Evolutionary conservation across 2,329 filamentous ascomycete genomes (phyloP), one percentile per base, ranked within the genome.

Genomic region (Diaporthe sp.): DNA sequence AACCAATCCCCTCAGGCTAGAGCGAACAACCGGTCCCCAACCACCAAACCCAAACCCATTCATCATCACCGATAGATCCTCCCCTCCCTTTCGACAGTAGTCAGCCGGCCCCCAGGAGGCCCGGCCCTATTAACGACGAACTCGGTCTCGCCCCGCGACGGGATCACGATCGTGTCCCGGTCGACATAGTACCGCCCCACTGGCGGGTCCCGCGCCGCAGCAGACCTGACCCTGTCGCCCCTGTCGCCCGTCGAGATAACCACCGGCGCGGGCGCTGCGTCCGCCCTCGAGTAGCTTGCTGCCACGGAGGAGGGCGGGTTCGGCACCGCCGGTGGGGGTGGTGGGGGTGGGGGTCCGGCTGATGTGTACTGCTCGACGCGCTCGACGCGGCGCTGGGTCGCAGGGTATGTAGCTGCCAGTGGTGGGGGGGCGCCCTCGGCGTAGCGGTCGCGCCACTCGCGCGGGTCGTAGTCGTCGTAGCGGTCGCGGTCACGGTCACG

Each of bases 141-240:
- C 37, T 65, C 39, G 2, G 51, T 71, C 22, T 75, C 74, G 1
- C 66, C 59, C 4, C 66, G 39, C 32, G 68, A 72, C 12, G 74
- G 74, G n/a, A 75, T 70, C 19, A 75, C 55, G 8, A 75, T 61
- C 32, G 56, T 72, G 30, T 70, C 56, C 4, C 72, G 53, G 19
- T 75, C 74, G 19, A 72, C 69, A 51, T 74, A 74, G 55, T 75
- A 74, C 55, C 74, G 39, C 2, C 47, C 39, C 6, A 66, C 51
- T 13, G 19, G 51, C 30, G n/a, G 58, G n/a, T 58, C 55, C 39
- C 59, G 37, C 13, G 30, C n/a, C n/a, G n/a, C n/a, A 15, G 2
- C 37, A 13, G 10, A 2, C 47, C 47, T 25, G n/a, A 51, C 15
- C n/a, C n/a, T n/a, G 53, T 53, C 5, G 44, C 58, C 32, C 30